These are phyloP conservation scores for Hylodesmum podocarpum DNA, from an alignment of 306 rosid genomes.

Conservation along the genomic window DNA sequence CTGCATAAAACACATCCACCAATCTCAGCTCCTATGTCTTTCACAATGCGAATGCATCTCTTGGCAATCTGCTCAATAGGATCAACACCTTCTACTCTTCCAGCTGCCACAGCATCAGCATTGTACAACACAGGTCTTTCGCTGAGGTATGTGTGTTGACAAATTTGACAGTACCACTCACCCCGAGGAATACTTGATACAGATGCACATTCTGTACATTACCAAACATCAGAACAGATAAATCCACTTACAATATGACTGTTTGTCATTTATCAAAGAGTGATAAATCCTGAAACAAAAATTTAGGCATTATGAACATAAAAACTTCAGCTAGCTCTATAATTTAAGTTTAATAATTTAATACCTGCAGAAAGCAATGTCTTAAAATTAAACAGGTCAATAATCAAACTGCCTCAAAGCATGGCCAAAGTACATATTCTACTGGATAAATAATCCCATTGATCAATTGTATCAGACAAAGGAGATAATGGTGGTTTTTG, in stretches of 20 bases:
- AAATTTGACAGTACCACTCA: slow-evolving; percentile 87
- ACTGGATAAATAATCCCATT: background rate
- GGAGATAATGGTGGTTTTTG: slow-evolving; percentile 12
- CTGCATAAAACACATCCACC: slow-evolving; percentile 95
- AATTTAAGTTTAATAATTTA: slow-evolving; percentile 3
- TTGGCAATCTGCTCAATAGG: slow-evolving; percentile 82
- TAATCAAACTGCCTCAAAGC: slow-evolving; percentile 24
- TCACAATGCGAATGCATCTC: slow-evolving; percentile 93
- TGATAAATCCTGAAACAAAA: slow-evolving; percentile 19
- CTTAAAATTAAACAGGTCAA: slow-evolving; percentile 1
- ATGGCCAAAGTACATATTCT: slow-evolving; percentile 15
- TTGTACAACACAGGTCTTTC: slow-evolving; percentile 65
- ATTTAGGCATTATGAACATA: background rate
- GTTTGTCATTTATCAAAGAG: background rate
- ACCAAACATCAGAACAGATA: slow-evolving; percentile 26
- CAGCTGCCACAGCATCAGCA: slow-evolving; percentile 89
- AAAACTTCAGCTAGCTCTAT: background rate
- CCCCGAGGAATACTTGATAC: slow-evolving; percentile 74
- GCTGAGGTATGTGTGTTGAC: slow-evolving; percentile 74
- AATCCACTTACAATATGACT: slow-evolving; percentile 17
- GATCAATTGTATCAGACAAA: slow-evolving; percentile 24
- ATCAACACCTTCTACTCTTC: slow-evolving; percentile 85
- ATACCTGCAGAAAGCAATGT: slow-evolving; percentile 2
- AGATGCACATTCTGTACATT: slow-evolving; percentile 86
- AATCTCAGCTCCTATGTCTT: slow-evolving; percentile 74